Evolutionary conservation across 495 filamentous ascomycete species (phyloP).

Genomic region (Copromyces sp.): DNA sequence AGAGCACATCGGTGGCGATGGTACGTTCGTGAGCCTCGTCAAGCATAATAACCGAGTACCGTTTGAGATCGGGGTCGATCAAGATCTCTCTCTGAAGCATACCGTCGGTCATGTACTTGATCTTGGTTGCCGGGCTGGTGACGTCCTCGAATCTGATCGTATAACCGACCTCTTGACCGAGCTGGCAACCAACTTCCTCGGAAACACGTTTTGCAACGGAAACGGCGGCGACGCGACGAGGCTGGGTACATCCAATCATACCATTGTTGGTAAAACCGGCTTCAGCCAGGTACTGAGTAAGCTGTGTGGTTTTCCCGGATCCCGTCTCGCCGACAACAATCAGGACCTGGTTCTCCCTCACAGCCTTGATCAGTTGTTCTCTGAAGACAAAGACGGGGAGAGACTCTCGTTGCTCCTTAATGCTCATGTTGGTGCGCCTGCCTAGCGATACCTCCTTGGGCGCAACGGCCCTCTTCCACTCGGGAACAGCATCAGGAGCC

Average conservation of each 20-base stretch:
- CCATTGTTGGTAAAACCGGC: slow-evolving; percentile 81
- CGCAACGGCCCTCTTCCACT: slow-evolving; percentile 84
- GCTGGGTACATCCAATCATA: slow-evolving; percentile 95
- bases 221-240: slow-evolving; percentile 93
- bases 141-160: slow-evolving; percentile 97
- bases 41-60: slow-evolving; percentile 94
- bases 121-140: slow-evolving; percentile 78
- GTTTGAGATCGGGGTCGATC: slow-evolving; percentile 73
- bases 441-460: slow-evolving; percentile 77
- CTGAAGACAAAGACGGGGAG: slow-evolving; percentile 88
- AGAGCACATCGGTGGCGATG: slow-evolving; percentile 90
- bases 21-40: slow-evolving; percentile 98
- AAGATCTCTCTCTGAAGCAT: slow-evolving; percentile 95
- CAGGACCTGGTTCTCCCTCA: slow-evolving; percentile 77
- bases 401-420: slow-evolving; percentile 88
- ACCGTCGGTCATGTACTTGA: slow-evolving; percentile 99
- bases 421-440: slow-evolving; percentile 80
- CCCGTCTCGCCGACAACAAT: slow-evolving; percentile 98
- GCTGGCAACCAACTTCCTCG: slow-evolving; percentile 85
- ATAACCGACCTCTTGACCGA: slow-evolving; percentile 92
- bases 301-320: slow-evolving; percentile 92
- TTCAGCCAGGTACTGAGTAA: slow-evolving; percentile 92
- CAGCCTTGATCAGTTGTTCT: slow-evolving; percentile 78
- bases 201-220: slow-evolving; percentile 94
- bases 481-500: slow-evolving; percentile 57